Evolutionary conservation across 1,284 basidiomycete genomes (phyloP).

Genomic region (Xerocomus amazonicus): DNA sequence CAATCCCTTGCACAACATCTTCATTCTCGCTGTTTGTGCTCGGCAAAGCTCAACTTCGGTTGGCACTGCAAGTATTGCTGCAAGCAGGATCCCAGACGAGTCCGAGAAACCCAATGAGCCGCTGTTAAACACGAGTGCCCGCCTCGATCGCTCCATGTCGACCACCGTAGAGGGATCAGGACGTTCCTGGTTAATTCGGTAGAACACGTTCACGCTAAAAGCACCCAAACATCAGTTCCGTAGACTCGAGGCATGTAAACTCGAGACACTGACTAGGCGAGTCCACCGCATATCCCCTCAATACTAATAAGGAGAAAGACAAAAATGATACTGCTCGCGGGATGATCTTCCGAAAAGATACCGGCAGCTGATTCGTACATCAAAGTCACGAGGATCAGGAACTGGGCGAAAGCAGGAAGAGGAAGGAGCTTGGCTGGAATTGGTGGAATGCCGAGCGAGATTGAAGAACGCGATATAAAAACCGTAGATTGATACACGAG

Average conservation of each 20-base stretch:
- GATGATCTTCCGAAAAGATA: slow-evolving; percentile 51
- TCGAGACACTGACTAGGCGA: slow-evolving; percentile 70
- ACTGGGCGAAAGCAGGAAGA: slow-evolving; percentile 71
- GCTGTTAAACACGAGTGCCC: slow-evolving; percentile 86
- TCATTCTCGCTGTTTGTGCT: slow-evolving; percentile 69
- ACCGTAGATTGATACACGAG: slow-evolving; percentile 90
- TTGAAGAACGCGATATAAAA: slow-evolving; percentile 91
- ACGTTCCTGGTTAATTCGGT: slow-evolving; percentile 75
- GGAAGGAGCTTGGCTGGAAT: slow-evolving; percentile 71
- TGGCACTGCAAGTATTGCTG: slow-evolving; percentile 77
- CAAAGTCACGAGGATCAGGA: slow-evolving; percentile 56
- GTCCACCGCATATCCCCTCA: slow-evolving; percentile 86
- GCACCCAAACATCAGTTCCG: neutral
- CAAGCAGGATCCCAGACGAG: slow-evolving; percentile 74
- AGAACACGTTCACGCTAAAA: slow-evolving; percentile 81
- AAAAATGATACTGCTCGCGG: slow-evolving; percentile 54
- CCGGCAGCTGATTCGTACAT: slow-evolving; percentile 67
- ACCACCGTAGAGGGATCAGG: slow-evolving; percentile 40
- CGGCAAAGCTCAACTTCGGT: slow-evolving; percentile 79
- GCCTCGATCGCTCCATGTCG: slow-evolving; percentile 56
- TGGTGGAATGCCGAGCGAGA: slow-evolving; percentile 83
- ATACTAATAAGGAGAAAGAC: slow-evolving; percentile 79
- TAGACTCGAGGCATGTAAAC: neutral
- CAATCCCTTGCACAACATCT: slow-evolving; percentile 67
- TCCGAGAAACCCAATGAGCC: slow-evolving; percentile 82